Base-by-base conservation (phyloP, 2,329 filamentous ascomycete species). In the Parastagonospora avenae region DNA sequence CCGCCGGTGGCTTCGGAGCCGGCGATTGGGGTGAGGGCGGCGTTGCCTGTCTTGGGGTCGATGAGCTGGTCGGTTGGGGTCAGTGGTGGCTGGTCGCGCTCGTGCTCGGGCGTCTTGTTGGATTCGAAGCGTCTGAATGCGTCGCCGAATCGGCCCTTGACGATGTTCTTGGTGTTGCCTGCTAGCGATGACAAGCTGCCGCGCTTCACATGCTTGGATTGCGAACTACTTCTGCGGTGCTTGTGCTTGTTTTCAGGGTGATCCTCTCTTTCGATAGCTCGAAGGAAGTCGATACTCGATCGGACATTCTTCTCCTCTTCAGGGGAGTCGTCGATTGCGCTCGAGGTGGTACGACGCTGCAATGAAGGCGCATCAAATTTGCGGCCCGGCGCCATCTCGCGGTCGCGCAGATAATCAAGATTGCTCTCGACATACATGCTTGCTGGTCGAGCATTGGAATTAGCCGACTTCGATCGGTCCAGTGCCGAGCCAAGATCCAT, bases 41-140 rank as follows among this genome's bases (percentile, higher is more conserved):
- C 47, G 33, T 59, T 54, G 15, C 63, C 66, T 16, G 52, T 52
- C 15, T 54, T 54, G 16, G 60, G 48, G 41, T 67, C 63, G 24
- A 63, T 53, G 8, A 59, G 42, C 10, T 56, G 58, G 36, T 70
- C 64, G 14, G 59, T 66, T 2, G 67, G 63, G 15, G 68, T 64
- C 41, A 65, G 40, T 9, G 68, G 57, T 16, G 66, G 60, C 35
- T 70, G 60, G 12, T 62, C 54, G 19, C 61, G 67, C 29, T 66
- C 67, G 27, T 64, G 59, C 16, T 71, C 67, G 29, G 54, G 51
- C 14, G 52, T 63, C 47, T 59, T 63, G 11, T 48, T 82, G 19
- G 79, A 81, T 72, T 99, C 94, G 62, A 97, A 97, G 5, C 89
- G 84, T 67, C 93, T 91, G 76, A 97, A 97, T 2, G 93, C 92